These are phyloP conservation scores for Phytomonas francai DNA, from an alignment of 208 protist species.

Conservation along the genomic window DNA sequence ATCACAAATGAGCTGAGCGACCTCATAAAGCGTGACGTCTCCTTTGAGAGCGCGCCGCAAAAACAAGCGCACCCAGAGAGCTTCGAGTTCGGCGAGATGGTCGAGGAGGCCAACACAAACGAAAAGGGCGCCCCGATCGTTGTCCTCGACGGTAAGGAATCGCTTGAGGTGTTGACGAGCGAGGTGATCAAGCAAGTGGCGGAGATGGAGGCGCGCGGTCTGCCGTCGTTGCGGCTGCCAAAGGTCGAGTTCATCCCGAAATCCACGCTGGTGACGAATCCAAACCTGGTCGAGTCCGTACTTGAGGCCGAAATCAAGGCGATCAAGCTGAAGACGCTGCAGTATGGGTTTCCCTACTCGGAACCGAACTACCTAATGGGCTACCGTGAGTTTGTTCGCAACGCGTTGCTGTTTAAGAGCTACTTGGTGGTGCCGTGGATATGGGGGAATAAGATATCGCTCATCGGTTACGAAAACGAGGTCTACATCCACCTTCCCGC, in stretches of 20 bases:
- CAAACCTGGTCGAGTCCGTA: slow-evolving; percentile 37
- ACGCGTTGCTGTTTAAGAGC: slow-evolving; percentile 41
- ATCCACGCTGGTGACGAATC: slow-evolving; percentile 46
- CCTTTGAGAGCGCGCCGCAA: slow-evolving; percentile 27
- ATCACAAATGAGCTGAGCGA: slow-evolving; percentile 37
- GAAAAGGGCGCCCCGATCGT: slow-evolving; percentile 18
- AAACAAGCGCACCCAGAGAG: slow-evolving; percentile 61
- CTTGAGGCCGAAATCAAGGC: slow-evolving; percentile 31
- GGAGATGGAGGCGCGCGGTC: slow-evolving; percentile 19
- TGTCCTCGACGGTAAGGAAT: slow-evolving; percentile 39
- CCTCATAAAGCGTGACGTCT: slow-evolving; percentile 36
- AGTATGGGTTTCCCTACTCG: slow-evolving; percentile 62
- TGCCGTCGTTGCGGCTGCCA: slow-evolving; percentile 32
- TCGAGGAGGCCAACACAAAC: slow-evolving; percentile 19
- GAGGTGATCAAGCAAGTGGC: slow-evolving; percentile 26
- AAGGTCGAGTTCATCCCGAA: slow-evolving; percentile 48
- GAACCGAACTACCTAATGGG: slow-evolving; percentile 81
- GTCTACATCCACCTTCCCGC: slow-evolving; percentile 72
- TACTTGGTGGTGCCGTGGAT: slow-evolving; percentile 78
- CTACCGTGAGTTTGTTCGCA: slow-evolving; percentile 67
- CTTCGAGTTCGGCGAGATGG: slow-evolving; percentile 58
- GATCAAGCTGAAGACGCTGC: slow-evolving; percentile 19
- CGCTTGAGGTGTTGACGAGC: slow-evolving; percentile 23
- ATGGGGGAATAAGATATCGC: slow-evolving; percentile 64
- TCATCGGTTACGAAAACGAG: slow-evolving; percentile 52